Conservation (phyloP, 1,284 basidiomycete genomes). For the Ustilago xerochloae region DNA sequence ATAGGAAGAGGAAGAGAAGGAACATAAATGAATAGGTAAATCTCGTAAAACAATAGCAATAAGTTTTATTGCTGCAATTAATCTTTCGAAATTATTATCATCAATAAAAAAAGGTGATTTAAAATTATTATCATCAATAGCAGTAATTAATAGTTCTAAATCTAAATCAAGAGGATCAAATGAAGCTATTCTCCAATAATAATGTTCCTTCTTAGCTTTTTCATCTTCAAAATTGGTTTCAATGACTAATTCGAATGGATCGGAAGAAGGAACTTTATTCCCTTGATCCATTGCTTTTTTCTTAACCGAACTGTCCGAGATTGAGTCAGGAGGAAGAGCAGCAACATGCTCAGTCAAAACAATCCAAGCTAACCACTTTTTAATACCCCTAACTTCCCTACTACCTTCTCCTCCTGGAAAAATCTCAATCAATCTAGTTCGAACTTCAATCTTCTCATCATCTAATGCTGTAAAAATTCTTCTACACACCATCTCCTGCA, state of each 20-base stretch:
- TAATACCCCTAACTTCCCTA: conserved; percentile 1
- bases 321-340: background rate
- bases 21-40: conserved; percentile 25
- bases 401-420: conserved; percentile 27
- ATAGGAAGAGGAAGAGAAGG: background rate
- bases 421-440: conserved; percentile 16
- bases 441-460: conserved; percentile 7
- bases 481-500: conserved; percentile 20
- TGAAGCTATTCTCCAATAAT: background rate
- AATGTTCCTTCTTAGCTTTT: background rate
- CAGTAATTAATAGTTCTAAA: conserved; percentile 7
- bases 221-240: background rate
- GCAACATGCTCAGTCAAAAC: conserved; percentile 30
- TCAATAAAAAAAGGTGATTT: conserved; percentile 29
- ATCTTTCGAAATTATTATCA: background rate
- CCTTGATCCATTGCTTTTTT: background rate
- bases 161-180: conserved; percentile 22
- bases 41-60: conserved; percentile 10
- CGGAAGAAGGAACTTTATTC: background rate
- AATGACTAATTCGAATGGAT: background rate
- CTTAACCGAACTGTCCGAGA: background rate
- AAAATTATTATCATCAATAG: conserved; percentile 15
- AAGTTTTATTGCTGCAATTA: conserved; percentile 22
- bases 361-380: conserved; percentile 29
- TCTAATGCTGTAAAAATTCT: conserved; percentile 14